Evolutionary conservation across 2,329 filamentous ascomycete genomes (phyloP), one percentile per base, ranked within the genome.

Genomic region (Colletotrichum acutatum): DNA sequence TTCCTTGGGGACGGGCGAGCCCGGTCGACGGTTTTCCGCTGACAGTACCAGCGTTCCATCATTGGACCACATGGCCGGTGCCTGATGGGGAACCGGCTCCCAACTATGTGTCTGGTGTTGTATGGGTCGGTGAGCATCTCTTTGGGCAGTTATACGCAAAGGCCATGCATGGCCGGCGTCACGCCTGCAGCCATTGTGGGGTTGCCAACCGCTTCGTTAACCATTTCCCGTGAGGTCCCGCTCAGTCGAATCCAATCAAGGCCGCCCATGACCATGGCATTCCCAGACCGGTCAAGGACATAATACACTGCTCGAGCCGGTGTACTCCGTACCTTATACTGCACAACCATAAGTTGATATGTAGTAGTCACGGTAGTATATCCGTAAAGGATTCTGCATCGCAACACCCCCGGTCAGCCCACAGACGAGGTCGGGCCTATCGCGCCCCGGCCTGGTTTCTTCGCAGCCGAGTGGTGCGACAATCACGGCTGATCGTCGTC

Each of bases 101-200:
- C 68, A 67, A 64, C 58, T 74, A 76, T 76, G 75, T 76, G 75
- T 75, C 74, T 72, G 42, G 63, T 65, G 42, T 58, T 76, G 75
- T 75, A 76, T 76, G 75, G 75, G 66, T 69, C 66, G 58, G 67
- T 52, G 63, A 70, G 58, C 56, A 26, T 64, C 54, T 73, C 58
- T 67, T 75, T 71, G 67, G 74, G 74, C 74, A 75, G 52, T 66
- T 70, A 71, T 66, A 74, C 71, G 61, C 74, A 65, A 74, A 58
- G 34, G 16, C 30, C 53, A 72, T 75, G 74, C 74, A 75, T 57
- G 66, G 66, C 71, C 63, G 64, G 71, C 71, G 71, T 75, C 71
- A 71, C 74, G 22, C 58, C 71, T 75, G 74, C 74, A 75, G 66
- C 66, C 57, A 61, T 28, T 74, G 71, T 74, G 74, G 74, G 54